phyloP scores from a whole-genome alignment of 768 basidiomycete species.

The Pleurotus pulmonarius region DNA sequence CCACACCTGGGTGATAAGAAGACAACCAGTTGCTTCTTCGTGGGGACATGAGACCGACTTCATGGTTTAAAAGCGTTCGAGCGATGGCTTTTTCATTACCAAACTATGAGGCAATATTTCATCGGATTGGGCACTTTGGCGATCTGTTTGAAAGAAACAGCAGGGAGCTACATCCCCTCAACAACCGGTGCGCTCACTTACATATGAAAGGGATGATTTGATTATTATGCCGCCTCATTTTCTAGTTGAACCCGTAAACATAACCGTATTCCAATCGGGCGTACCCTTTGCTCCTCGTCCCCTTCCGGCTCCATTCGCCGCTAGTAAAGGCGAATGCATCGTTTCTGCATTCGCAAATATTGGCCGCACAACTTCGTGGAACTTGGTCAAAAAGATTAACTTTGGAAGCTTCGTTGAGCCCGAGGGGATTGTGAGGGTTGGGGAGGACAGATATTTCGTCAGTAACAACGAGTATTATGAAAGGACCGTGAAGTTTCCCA shows the following conservation, averaged over 20 bases:
- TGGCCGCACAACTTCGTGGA: constrained; percentile 2
- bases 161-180: not conserved
- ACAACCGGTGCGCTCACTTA: not conserved
- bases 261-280: not conserved
- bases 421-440: constrained; percentile 3
- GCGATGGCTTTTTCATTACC: no score
- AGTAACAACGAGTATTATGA: constrained; percentile 6
- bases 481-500: not conserved
- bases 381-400: constrained; percentile 1
- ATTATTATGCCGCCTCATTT: not conserved
- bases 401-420: constrained; percentile 5
- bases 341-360: not conserved
- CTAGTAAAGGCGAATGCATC: constrained; percentile 3
- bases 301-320: constrained; percentile 1
- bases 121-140: no score
- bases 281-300: not conserved
- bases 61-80: no score
- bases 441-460: constrained; percentile 4
- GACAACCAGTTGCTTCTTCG: no score
- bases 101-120: no score
- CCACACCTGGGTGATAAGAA: no score
- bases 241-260: not conserved
- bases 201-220: no score
- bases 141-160: no score
- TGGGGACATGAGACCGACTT: no score